Evolutionary conservation across 2,329 filamentous ascomycete genomes (phyloP), one percentile per base, ranked within the genome.

Genomic region (Fusarium nisikadoi): DNA sequence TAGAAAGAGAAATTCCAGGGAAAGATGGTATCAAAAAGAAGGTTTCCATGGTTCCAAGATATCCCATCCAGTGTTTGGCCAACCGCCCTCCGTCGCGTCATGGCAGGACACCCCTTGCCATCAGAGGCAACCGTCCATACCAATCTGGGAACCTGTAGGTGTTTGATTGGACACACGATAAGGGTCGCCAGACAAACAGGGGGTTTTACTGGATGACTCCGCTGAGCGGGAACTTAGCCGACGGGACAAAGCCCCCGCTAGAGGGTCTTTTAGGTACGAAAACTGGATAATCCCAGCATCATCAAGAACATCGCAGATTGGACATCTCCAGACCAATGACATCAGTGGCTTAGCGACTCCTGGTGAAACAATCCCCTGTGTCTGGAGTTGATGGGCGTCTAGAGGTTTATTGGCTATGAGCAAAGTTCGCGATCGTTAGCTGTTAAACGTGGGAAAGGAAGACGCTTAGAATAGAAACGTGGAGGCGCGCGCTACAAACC

Each of bases 21-120:
- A 36, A 31, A 53, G 55, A 27, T 57, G 56, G 49, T 42, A 36
- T 41, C 25, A 19, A 49, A 50, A 45, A 49, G 39, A 60, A n/a
- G 60, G 65, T 66, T 70, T 68, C 9, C 23, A 35, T 49, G 55
- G 45, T 50, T 70, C 70, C 70, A 69, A 72, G 68, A 73, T 73
- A 66, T 71, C 62, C 43, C 31, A 33, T 33, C 12, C 31, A 35
- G 62, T 69, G 64, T 72, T 73, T 70, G 62, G 53, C 33, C 45
- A 57, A 64, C 58, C 33, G 47, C 53, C 13, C 25, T 54, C 50
- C 35, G 59, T 74, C 66, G 71, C 72, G 72, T 75, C 72, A 75
- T 75, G 66, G 52, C 46, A 63, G n/a, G 42, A 57, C 39, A 19
- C 56, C 68, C 72, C 66, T 43, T 73, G 72, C 56, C 38, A 23